Conservation (phyloP, 305 asterid genomes). For the Fraxinus floribunda region DNA sequence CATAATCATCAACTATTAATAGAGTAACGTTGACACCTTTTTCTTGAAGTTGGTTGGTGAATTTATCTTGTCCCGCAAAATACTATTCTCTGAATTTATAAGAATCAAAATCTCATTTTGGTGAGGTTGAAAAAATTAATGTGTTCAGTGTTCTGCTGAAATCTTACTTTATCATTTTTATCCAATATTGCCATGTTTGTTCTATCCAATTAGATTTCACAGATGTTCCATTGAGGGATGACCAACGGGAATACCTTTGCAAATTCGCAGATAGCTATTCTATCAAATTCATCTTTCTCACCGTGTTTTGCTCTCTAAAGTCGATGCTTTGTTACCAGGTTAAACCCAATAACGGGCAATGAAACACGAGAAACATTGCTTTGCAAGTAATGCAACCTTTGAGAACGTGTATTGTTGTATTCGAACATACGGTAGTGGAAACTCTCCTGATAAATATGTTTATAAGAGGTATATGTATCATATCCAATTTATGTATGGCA, state of each 20-base stretch:
- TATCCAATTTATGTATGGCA: too few species aligned
- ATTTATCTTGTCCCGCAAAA: background rate
- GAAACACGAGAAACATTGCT: slow-evolving; percentile 87
- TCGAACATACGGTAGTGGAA: background rate
- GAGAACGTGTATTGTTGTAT: background rate
- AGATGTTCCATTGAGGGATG: slow-evolving; percentile 91
- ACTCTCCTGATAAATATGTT: background rate
- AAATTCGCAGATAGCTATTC: slow-evolving; percentile 80
- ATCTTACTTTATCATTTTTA: too few species aligned
- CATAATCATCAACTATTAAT: background rate
- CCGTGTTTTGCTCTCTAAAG: background rate
- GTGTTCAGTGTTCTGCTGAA: background rate
- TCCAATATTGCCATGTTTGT: background rate
- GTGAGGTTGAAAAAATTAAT: background rate
- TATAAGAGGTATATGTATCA: too few species aligned
- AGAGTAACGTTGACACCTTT: background rate
- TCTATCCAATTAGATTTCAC: slow-evolving; percentile 56
- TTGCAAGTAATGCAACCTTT: slow-evolving; percentile 44
- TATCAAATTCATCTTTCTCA: background rate
- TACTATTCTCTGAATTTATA: background rate
- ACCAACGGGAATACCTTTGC: slow-evolving; percentile 84
- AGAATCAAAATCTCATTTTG: background rate
- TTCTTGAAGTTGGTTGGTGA: background rate
- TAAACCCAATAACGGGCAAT: slow-evolving; percentile 72
- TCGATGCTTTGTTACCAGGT: slow-evolving; percentile 34